These are phyloP conservation scores for Mucor circinelloides DNA, from an alignment of 371 early-diverging fungal genomes.

Conservation along the genomic window DNA sequence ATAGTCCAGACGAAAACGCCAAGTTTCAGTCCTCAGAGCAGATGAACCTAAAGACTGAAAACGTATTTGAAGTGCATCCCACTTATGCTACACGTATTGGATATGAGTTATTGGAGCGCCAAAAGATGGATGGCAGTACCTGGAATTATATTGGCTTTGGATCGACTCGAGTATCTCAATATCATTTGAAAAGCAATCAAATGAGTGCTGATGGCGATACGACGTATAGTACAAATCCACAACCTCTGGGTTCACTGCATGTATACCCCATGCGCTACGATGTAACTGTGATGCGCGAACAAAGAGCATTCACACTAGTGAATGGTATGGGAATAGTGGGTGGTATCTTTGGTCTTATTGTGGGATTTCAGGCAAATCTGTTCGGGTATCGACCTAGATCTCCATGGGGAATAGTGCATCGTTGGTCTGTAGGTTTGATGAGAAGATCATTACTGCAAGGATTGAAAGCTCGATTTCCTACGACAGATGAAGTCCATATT, in stretches of 20 bases:
- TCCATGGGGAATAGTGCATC: constrained; percentile 39
- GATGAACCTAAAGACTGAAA: constrained; percentile 32
- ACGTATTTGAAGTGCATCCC: constrained; percentile 26
- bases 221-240: neutral
- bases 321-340: constrained; percentile 40
- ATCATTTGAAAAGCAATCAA: constrained; percentile 24
- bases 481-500: constrained; percentile 10
- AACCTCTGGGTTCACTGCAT: constrained; percentile 22
- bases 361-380: constrained; percentile 26
- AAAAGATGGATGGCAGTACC: constrained; percentile 10
- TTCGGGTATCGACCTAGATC: constrained; percentile 41
- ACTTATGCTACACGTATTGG: constrained; percentile 18
- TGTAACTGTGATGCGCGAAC: constrained; percentile 22
- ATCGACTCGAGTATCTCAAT: constrained; percentile 17
- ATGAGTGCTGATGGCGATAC: constrained; percentile 9
- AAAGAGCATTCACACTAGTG: constrained; percentile 35
- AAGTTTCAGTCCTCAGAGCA: constrained; percentile 33
- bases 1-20: constrained; percentile 25
- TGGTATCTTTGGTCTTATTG: constrained; percentile 37
- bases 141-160: constrained; percentile 38
- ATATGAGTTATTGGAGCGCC: constrained; percentile 21
- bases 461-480: constrained; percentile 23
- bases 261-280: constrained; percentile 23
- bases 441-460: constrained; percentile 28
- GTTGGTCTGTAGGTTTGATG: constrained; percentile 32